Conservation (phyloP, 179 eudicot species). For the Gypsophila paniculata region DNA sequence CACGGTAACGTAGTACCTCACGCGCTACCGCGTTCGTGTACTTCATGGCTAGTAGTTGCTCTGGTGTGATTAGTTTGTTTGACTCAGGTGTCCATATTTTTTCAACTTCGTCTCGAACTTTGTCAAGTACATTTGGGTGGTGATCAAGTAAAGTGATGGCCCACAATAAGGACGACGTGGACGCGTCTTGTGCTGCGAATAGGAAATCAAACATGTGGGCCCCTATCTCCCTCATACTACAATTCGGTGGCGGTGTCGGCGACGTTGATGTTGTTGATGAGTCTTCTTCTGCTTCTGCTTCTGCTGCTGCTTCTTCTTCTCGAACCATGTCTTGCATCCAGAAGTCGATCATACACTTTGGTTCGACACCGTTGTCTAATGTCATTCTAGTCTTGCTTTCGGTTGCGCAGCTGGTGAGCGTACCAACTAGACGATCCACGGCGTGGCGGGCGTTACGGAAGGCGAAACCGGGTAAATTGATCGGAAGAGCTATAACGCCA, state of each 20-base stretch:
- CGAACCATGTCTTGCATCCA: constrained; percentile 66
- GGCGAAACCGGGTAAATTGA: constrained; percentile 71
- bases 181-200: constrained; percentile 84
- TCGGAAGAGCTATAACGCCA: constrained; percentile 61
- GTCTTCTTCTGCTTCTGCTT: no score
- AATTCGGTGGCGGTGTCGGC: constrained; percentile 45
- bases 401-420: constrained; percentile 47
- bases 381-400: constrained; percentile 46
- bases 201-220: constrained; percentile 68
- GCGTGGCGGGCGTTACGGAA: constrained; percentile 64
- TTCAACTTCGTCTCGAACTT: constrained; percentile 49
- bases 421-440: constrained; percentile 44
- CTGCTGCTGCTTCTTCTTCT: constrained; percentile 29
- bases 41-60: constrained; percentile 50
- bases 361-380: constrained; percentile 33
- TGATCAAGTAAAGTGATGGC: constrained; percentile 63
- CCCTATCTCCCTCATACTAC: constrained; percentile 39
- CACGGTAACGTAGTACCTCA: constrained; percentile 54
- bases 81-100: constrained; percentile 46
- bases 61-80: constrained; percentile 38
- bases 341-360: constrained; percentile 60
- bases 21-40: constrained; percentile 86
- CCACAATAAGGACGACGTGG: constrained; percentile 79
- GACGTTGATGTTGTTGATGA: no score
- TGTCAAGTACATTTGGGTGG: constrained; percentile 52